phyloP scores from a whole-genome alignment of 2,329 filamentous ascomycete species.

The Cryoendolithus antarcticus region DNA sequence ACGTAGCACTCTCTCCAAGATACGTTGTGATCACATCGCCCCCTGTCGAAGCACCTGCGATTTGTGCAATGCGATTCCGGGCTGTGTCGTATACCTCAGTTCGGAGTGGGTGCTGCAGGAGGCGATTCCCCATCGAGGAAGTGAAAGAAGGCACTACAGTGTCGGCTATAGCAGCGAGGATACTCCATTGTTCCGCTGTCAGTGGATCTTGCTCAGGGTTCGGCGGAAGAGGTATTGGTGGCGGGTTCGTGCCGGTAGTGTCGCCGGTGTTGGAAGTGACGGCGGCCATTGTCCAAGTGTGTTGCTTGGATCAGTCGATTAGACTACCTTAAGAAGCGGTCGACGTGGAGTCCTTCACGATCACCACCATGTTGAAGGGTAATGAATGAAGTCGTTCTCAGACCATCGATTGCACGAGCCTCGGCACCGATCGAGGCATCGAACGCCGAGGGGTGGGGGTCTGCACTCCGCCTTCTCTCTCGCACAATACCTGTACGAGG shows the following conservation, averaged over 20 bases:
- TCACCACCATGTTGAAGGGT: too few relatives aligned
- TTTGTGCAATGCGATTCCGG: constrained; percentile 38
- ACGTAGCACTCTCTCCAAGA: constrained; percentile 23
- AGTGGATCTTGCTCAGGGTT: constrained; percentile 36
- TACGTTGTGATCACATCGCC: constrained; percentile 24
- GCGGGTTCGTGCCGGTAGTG: neutral
- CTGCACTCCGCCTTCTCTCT: too few relatives aligned
- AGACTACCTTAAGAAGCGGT: too few relatives aligned
- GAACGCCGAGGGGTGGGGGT: too few relatives aligned
- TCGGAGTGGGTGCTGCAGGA: constrained; percentile 16
- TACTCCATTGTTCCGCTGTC: constrained; percentile 45
- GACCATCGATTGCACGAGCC: too few relatives aligned
- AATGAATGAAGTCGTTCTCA: too few relatives aligned
- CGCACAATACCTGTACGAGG: too few relatives aligned
- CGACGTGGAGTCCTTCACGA: too few relatives aligned
- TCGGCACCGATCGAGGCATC: too few relatives aligned
- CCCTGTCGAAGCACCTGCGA: constrained; percentile 26
- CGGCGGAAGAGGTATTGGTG: constrained; percentile 31
- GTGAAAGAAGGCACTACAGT: constrained; percentile 48
- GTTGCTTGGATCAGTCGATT: too few relatives aligned
- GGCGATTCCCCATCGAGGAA: constrained; percentile 9
- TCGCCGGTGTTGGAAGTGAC: neutral
- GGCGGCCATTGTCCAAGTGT: neutral
- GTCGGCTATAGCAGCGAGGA: constrained; percentile 45
- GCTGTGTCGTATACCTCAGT: constrained; percentile 31